Conservation (phyloP, 257 asterid species). For the Solanum chmielewskii region DNA sequence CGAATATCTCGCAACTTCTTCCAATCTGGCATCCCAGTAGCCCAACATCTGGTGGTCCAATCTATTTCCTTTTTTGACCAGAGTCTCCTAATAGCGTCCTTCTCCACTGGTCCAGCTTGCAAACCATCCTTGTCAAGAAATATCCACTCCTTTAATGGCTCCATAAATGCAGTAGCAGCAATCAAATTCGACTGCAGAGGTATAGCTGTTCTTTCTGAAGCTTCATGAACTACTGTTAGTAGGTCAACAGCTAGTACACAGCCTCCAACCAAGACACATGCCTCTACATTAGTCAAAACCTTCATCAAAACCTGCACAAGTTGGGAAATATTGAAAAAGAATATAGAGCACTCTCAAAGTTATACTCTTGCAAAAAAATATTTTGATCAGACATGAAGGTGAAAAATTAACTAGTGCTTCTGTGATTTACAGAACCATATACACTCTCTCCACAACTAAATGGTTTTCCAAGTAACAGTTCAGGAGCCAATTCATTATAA, state of each 20-base stretch:
- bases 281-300: conserved; percentile 82
- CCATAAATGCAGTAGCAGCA: conserved; percentile 97
- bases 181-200: conserved; percentile 95
- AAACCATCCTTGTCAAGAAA: conserved; percentile 56
- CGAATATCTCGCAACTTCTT: conserved; percentile 91
- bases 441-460: not conserved
- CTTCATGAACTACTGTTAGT: conserved; percentile 82
- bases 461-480: not conserved
- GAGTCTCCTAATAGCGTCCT: conserved; percentile 86
- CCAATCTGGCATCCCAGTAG: conserved; percentile 98
- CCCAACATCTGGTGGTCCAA: conserved; percentile 95
- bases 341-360: not conserved
- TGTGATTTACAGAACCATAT: not conserved
- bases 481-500: not conserved
- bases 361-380: not conserved
- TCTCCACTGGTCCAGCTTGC: conserved; percentile 93
- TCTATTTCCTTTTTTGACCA: conserved; percentile 92
- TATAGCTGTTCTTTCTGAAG: conserved; percentile 95
- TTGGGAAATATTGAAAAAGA: conserved; percentile 4
- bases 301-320: conserved; percentile 76
- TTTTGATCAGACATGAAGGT: not conserved
- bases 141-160: conserved; percentile 95
- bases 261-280: conserved; percentile 97
- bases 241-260: conserved; percentile 97
- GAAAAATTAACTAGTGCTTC: not conserved